Base-by-base conservation (phyloP, 805 yeast genomes). In the Kodamaea sagamina region DNA sequence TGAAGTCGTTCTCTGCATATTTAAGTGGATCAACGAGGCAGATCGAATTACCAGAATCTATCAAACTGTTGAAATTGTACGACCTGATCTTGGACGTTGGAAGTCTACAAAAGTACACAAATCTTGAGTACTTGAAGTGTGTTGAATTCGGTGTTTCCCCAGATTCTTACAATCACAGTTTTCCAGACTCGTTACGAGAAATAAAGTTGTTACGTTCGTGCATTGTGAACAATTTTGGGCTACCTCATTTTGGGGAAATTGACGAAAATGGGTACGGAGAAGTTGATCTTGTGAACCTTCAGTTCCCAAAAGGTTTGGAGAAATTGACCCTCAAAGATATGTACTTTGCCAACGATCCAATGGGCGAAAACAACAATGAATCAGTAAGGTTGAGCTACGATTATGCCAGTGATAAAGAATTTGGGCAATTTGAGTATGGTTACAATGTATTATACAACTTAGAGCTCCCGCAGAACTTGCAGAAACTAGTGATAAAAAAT, bases 271-370 rank as follows among this genome's bases (percentile, higher is more conserved):
- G 34, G 6, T 15, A 29, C 7, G 34, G 34, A 15, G 34, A 29
- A 15, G 34, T 29, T 6, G 34, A 29, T 15, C 34, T 29, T 4
- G 34, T 29, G 7, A 29, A 29, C 34, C 34, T 29, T 17, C 17
- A 8, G 11, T 17, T 29, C 9, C 34, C 34, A 4, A 13, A 13
- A 29, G 11, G 19, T 6, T 17, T 29, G 4, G 34, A 29, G 11
- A 29, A 29, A 17, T 29, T 29, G 19, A 29, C 34, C 34, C 4
- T 29, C 18, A 29, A 29, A 13, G 34, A 29, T 15, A 29, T 29
- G 34, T 29, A 29, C 11, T 29, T 29, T 29, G 34, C 34, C 4
- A 29, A 29, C 18, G 34, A 29, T 13, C 34, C 34, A 15, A 29
- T 29, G 34, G 34, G 34, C 9, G 34, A 29, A 7, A 29, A 29